Evolutionary conservation across 2,329 filamentous ascomycete genomes (phyloP).

Genomic region (Chaetomiaceae sp.): DNA sequence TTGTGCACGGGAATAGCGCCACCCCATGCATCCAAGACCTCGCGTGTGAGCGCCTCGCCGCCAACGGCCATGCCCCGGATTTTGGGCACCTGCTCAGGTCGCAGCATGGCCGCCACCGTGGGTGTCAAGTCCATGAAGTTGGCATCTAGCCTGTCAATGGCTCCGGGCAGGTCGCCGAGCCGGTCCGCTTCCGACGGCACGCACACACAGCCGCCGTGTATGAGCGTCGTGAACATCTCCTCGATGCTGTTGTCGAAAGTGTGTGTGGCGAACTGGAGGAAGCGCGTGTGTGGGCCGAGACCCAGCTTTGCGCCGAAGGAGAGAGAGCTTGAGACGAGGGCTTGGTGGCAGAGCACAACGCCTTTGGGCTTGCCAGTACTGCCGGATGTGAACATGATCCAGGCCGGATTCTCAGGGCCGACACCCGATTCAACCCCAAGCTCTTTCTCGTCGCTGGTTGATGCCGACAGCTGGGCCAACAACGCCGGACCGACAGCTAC

Average conservation of each 20-base stretch:
- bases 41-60: slow-evolving; percentile 23
- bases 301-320: slow-evolving; percentile 16
- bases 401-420: slow-evolving; percentile 16
- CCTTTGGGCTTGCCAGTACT: slow-evolving; percentile 49
- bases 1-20: slow-evolving; percentile 20
- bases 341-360: slow-evolving; percentile 34
- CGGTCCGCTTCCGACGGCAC: slow-evolving; percentile 35
- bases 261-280: slow-evolving; percentile 30
- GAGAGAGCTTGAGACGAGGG: slow-evolving; percentile 21
- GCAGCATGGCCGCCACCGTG: slow-evolving; percentile 24
- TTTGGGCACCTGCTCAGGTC: slow-evolving; percentile 23
- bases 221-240: slow-evolving; percentile 35
- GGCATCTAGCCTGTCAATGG: slow-evolving; percentile 22
- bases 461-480: not conserved
- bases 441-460: not conserved
- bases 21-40: slow-evolving; percentile 23
- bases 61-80: slow-evolving; percentile 25
- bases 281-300: slow-evolving; percentile 17
- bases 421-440: not conserved
- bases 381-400: slow-evolving; percentile 49
- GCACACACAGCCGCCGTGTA: slow-evolving; percentile 36
- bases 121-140: slow-evolving; percentile 28
- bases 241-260: slow-evolving; percentile 37
- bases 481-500: slow-evolving; percentile 13
- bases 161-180: slow-evolving; percentile 32